A percentile compares a stretch with the other conserved stretches of the same genome.
Evolutionary conservation across 352 stramenopile genomes (phyloP).

Genomic region (Peronospora belbahrii): DNA sequence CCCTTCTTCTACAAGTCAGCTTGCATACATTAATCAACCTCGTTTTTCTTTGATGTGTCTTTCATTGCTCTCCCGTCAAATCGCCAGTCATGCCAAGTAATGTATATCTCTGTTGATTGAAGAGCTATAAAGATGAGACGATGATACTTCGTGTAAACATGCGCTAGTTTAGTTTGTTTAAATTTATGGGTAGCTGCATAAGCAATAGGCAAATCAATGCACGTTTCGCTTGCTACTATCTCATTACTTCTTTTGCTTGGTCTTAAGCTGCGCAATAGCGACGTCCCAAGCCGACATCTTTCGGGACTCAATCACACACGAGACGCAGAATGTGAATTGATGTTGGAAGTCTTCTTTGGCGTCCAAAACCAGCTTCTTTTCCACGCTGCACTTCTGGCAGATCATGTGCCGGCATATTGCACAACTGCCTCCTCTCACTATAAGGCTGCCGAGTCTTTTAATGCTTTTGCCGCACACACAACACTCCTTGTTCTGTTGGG

Average conservation of each 20-base stretch:
- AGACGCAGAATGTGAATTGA: conserved; percentile 38
- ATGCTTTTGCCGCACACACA: conserved; percentile 32
- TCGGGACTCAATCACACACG: conserved; percentile 34
- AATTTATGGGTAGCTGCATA: conserved; percentile 7
- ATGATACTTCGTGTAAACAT: not conserved
- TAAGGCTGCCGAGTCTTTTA: conserved; percentile 26
- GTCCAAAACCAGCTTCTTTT: conserved; percentile 41
- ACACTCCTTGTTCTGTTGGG: conserved; percentile 16
- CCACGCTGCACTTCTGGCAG: conserved; percentile 43
- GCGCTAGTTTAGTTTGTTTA: conserved; percentile 1
- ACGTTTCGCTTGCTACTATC: not conserved
- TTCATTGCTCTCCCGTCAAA: not conserved
- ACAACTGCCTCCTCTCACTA: conserved; percentile 25
- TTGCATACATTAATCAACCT: not conserved
- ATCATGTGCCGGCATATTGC: conserved; percentile 34
- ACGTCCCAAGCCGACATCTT: conserved; percentile 39
- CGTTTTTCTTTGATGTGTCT: conserved; percentile 7
- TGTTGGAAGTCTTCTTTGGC: conserved; percentile 27
- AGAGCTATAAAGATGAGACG: not conserved
- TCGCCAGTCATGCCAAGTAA: too few relatives aligned
- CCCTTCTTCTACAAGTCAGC: too few relatives aligned
- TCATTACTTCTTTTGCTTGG: conserved; percentile 4
- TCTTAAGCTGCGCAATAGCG: conserved; percentile 19
- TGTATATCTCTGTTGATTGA: too few relatives aligned
- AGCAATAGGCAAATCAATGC: conserved; percentile 9